Base-by-base conservation (phyloP, 1,284 basidiomycete species). In the Apiotrichum mycotoxinovorans region DNA sequence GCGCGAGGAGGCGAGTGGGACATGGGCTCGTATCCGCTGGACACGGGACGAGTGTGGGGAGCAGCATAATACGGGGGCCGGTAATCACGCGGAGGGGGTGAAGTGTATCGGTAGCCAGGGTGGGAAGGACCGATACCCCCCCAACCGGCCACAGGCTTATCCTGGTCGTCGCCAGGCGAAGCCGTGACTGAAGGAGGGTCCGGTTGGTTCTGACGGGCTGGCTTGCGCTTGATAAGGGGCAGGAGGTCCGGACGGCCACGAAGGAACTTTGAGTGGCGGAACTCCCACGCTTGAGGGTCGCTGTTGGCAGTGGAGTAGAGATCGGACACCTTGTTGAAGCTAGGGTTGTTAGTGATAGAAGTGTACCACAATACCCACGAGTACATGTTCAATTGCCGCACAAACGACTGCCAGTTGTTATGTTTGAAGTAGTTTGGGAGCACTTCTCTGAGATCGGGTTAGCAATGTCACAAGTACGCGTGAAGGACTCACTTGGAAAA, bases 331-430 rank as follows among this genome's bases (percentile, higher is more conserved):
- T 76, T 76, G 63, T 71, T 74, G 66, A 76, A 77, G 2, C 71
- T 74, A 23, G 42, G 30, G 11, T 33, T n/a, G 37, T 40, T n/a
- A 50, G 33, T 26, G 11, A 26, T 33, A 23, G 11, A 15, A 15
- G 0, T 27, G 18, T 15, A 17, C n/a, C n/a, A n/a, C n/a, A 34
- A 49, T 12, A 69, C 70, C 64, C 57, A 74, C 70, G 76, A 78
- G 60, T 81, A 81, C 77, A 78, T 76, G 62, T 76, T 74, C 26
- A 78, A 62, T 57, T 79, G 78, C 9, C 79, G 70, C 8, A 80
- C 75, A 56, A 80, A 79, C 9, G 71, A 74, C 54, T 78, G 75
- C 68, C 77, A 79, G 57, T 80, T 79, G 59, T 75, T 75, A 57
- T 79, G 79, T 63, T 79, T 78, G 75, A 78, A 79, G 57, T 70